Percentiles rank a stretch among this genome's conserved stretches.
Evolutionary conservation across 495 filamentous ascomycete species (phyloP).

Genomic region (Podospora tetraspora): DNA sequence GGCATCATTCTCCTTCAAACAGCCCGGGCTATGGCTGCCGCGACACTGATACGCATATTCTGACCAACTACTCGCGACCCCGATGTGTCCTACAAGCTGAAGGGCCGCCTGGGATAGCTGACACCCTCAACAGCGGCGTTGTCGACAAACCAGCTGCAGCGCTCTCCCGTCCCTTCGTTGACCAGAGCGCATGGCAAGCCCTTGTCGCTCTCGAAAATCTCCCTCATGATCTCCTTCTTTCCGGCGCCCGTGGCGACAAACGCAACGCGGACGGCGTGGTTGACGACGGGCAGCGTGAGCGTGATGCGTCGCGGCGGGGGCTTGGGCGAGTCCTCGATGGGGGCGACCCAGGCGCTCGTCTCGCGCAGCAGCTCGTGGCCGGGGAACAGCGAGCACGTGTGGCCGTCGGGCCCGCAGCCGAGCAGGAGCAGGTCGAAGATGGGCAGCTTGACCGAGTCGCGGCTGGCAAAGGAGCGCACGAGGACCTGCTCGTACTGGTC

Average conservation of each 20-base stretch:
- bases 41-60: background rate
- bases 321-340: constrained; percentile 90
- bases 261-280: constrained; percentile 73
- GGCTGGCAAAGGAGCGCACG: constrained; percentile 72
- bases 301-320: constrained; percentile 88
- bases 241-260: constrained; percentile 85
- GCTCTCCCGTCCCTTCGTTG: constrained; percentile 73
- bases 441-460: constrained; percentile 83
- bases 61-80: background rate
- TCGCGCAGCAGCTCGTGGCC: constrained; percentile 82
- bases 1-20: background rate
- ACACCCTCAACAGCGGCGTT: constrained; percentile 76
- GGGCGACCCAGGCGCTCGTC: constrained; percentile 83
- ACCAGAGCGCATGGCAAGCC: constrained; percentile 84
- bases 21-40: background rate
- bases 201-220: constrained; percentile 76
- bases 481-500: constrained; percentile 90
- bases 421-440: constrained; percentile 92
- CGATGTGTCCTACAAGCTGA: constrained; percentile 24
- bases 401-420: constrained; percentile 90
- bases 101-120: constrained; percentile 62
- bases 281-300: constrained; percentile 82
- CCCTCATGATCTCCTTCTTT: constrained; percentile 86
- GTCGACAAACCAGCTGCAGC: constrained; percentile 94
- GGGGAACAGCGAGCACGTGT: constrained; percentile 95